Evolutionary conservation across 441 rosid species (phyloP), one percentile per base, ranked within the genome.

Genomic region (Syzygium syzygioides): DNA sequence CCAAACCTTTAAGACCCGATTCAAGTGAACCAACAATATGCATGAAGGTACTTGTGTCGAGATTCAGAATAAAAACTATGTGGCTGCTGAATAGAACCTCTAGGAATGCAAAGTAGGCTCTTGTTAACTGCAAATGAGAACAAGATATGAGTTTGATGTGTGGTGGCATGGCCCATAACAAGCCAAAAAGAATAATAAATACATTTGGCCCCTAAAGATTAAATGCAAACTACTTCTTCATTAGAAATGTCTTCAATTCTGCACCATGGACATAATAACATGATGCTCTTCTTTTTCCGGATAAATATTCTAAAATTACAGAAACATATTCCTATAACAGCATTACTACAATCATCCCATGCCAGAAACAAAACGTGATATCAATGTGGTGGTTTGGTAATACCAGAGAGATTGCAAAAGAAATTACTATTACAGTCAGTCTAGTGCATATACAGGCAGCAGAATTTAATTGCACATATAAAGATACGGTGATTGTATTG

Each of bases 21-120:
- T 97, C 99, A 91, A 98, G 98, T 66, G 99, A 98, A 66, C 98
- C 94, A 64, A 95, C 97, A n/a, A 98, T 93, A 93, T 98, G 98
- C 97, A 93, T 95, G 90, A 98, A 98, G 87, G 99, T 96, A 91
- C 94, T 94, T 25, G 96, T 93, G 91, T 95, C 98, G 90, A 97
- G 93, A 94, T 95, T 96, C 93, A 98, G 90, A 86, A 96, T 90
- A 89, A 97, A 95, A 89, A 80, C 90, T 41, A 98, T 92, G 92
- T 98, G 98, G 92, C 94, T 94, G 88, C 94, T 92, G 94, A 96
- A 96, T 80, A 98, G 94, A 91, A 95, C 98, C 94, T 97, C 99
- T 93, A 98, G 91, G 93, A 97, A 95, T 52, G 96, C 95, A 92
- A 97, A 97, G 95, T 98, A 98, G 71, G 99, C 98, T 95, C 93